Base-by-base conservation (phyloP, 2,329 filamentous ascomycete genomes). In the Fusarium ambrosium region DNA sequence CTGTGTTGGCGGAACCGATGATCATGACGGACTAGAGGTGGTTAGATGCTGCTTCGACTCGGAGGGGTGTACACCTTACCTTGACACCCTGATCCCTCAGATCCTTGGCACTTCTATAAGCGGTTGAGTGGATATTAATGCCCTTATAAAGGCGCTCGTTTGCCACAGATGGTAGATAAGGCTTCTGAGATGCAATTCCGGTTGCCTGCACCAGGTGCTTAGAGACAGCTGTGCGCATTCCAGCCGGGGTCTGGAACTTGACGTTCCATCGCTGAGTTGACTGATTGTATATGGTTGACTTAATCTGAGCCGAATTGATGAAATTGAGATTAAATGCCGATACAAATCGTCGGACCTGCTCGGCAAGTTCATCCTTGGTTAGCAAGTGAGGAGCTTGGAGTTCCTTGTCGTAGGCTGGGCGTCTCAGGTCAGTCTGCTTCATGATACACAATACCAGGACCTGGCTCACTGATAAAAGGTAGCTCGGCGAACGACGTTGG, bases 131-230 rank as follows among this genome's bases (percentile, higher is more conserved):
- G 4, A 76, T 45, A 6, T 10, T 69, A 6, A 68, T 20, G 3
- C 74, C 71, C n/a, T 64, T 69, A 45, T 71, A 76, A 1, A 66
- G 1, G 2, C 43, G 9, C 5, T 53, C 4, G 22, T 68, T 34
- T 18, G 29, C 22, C 2, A 76, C 14, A 1, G 29, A 1, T 2
- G 73, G 74, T 9, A 73, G 3, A 5, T 61, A 58, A 0, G 61
- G 66, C 61, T 73, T 72, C 18, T 76, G 74, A 0, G 73, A 76
- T 13, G 45, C 72, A 4, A 76, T 70, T 0, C 71, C 74, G 0
- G 67, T 77, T 2, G 74, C 74, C 20, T 76, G 74, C 4, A 77
- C 63, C 0, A 77, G 13, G 3, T 77, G 69, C 9, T 55, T 73
- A 0, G 71, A 32, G 8, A 24, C n/a, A 0, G 71, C 58, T 0